Evolutionary conservation across 2,329 filamentous ascomycete species (phyloP).

Genomic region (Beauveria sp.): DNA sequence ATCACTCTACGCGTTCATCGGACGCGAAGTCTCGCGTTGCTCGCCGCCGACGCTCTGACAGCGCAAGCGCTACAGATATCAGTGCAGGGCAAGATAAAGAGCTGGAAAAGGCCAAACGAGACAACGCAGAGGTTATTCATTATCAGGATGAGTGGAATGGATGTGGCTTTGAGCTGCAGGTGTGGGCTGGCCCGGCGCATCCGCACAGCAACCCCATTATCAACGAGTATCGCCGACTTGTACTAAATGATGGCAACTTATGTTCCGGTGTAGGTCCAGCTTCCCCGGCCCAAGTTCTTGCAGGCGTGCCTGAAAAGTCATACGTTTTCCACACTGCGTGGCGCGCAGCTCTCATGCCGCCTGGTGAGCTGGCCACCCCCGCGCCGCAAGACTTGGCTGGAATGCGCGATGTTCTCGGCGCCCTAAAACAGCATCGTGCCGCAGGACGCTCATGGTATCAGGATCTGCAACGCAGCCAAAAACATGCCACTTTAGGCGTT

Average conservation of each 20-base stretch:
- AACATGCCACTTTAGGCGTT: slow-evolving; percentile 11
- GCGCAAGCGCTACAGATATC: slow-evolving; percentile 1
- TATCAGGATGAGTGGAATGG: slow-evolving; percentile 21
- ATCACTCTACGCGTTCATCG: neutral
- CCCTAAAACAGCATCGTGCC: slow-evolving; percentile 32
- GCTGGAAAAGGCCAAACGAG: neutral
- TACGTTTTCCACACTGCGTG: slow-evolving; percentile 46
- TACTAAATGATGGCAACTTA: slow-evolving; percentile 26
- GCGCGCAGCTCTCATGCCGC: slow-evolving; percentile 39
- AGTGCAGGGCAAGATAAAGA: neutral
- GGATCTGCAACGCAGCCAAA: slow-evolving; percentile 11
- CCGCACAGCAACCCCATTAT: slow-evolving; percentile 29
- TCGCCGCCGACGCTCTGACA: slow-evolving; percentile 1
- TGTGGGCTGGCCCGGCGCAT: slow-evolving; percentile 41
- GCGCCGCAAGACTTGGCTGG: slow-evolving; percentile 21
- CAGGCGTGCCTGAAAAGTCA: slow-evolving; percentile 38
- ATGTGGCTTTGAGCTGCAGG: slow-evolving; percentile 17
- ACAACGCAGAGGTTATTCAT: slow-evolving; percentile 18
- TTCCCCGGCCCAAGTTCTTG: slow-evolving; percentile 40
- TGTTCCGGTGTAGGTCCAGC: slow-evolving; percentile 34
- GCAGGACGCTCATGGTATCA: slow-evolving; percentile 23
- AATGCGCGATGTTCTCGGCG: slow-evolving; percentile 38
- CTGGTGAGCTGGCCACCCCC: slow-evolving; percentile 20
- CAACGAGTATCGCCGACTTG: slow-evolving; percentile 40
- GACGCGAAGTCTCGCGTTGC: slow-evolving; percentile 1